Evolutionary conservation across 352 stramenopile genomes (phyloP).

Genomic region (Saprolegnia parasitica): DNA sequence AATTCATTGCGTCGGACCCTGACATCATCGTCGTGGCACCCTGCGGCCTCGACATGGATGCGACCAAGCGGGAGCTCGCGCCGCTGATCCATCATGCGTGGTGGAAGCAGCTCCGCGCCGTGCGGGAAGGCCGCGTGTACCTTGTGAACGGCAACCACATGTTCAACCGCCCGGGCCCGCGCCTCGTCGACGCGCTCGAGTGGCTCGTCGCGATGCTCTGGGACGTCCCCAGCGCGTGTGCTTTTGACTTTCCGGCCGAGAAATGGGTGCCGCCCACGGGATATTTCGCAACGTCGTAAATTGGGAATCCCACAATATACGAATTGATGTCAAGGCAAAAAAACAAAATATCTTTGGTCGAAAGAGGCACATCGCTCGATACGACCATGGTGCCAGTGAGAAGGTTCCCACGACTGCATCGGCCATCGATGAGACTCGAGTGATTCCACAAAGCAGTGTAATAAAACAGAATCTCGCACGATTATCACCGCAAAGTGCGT

Average conservation of each 20-base stretch:
- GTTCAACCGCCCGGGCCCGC: slow-evolving; percentile 29
- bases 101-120: slow-evolving; percentile 9
- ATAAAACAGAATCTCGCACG: no score
- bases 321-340: background rate
- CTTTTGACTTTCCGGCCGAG: slow-evolving; percentile 4
- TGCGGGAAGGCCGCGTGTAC: background rate
- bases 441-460: background rate
- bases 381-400: background rate
- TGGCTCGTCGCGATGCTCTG: slow-evolving; percentile 24
- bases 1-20: slow-evolving; percentile 17
- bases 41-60: slow-evolving; percentile 21
- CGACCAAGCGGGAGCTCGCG: slow-evolving; percentile 5
- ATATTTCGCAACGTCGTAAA: background rate
- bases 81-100: background rate
- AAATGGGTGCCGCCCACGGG: slow-evolving; percentile 6
- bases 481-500: no score
- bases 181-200: slow-evolving; percentile 27
- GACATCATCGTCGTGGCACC: slow-evolving; percentile 24
- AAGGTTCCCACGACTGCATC: background rate
- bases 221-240: background rate
- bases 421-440: background rate
- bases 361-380: background rate
- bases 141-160: slow-evolving; percentile 29
- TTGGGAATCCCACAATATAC: background rate
- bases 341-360: background rate